Evolutionary conservation across 805 yeast genomes (phyloP), one percentile per base, ranked within the genome.

Genomic region (Barnettozyma populi): DNA sequence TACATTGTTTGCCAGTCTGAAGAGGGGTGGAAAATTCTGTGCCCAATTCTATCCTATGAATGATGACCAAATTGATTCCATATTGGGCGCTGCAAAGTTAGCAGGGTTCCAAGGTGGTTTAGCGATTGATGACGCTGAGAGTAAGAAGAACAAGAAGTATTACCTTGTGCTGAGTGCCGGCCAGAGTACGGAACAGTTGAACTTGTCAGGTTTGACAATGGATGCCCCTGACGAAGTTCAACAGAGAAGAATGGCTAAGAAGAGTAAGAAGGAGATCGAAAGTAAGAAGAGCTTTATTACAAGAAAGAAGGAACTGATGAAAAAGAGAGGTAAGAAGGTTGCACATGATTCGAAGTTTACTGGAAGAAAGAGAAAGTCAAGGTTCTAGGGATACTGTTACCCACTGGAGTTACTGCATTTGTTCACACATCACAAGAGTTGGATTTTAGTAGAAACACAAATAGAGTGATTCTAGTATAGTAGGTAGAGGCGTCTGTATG

Each of bases 51-150:
- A 94, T 67, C 99, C 99, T 10, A 80, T 82, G 64, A 86, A 90
- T 66, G 97, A 94, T 54, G 77, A 74, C 29, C 98, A 94, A 66
- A 81, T 83, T 9, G 85, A 87, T 50, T 75, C 79, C 42, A 88
- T 94, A 27, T 70, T 87, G 46, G 75, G 75, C 36, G 86, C 96
- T 21, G 98, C 99, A 9, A 92, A 90, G 66, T 82, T 86, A 6
- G 84, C 97, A 0, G 99, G 99, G 1, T 94, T 94, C 65, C 92
- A 89, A 48, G 97, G 99, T 61, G 99, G 99, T 53, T 73, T 92
- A 55, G 90, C 94, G 21, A 78, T 92, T 35, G 99, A 94, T 66
- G 92, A 90, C 52, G 95, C 96, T 5, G 97, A 94, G 57, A 81
- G 90, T 32, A 90, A 88, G 64, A 87, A 86, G 66, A 88, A 92